Evolutionary conservation across 805 yeast genomes (phyloP).

Genomic region (Candida montana): DNA sequence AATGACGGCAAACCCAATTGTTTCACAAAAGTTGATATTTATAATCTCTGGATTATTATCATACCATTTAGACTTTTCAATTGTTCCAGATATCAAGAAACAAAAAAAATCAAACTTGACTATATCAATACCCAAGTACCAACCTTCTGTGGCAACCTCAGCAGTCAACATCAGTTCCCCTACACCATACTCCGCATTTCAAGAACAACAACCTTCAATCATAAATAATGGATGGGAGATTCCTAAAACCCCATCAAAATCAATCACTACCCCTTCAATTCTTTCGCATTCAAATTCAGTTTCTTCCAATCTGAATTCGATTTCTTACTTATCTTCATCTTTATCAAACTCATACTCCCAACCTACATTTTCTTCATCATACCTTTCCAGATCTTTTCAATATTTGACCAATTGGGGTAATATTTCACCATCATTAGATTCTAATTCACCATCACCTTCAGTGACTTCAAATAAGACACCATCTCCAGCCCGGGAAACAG

Average conservation of each 20-base stretch:
- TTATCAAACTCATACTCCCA: constrained; percentile 28
- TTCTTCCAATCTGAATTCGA: constrained; percentile 30
- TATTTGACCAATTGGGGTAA: constrained; percentile 21
- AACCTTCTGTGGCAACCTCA: constrained; percentile 2
- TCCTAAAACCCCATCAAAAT: constrained; percentile 27
- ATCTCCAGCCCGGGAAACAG: constrained; percentile 34
- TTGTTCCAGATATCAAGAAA: not conserved
- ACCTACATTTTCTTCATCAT: constrained; percentile 19
- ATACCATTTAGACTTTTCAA: constrained; percentile 22
- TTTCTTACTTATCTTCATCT: constrained; percentile 34
- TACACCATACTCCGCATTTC: constrained; percentile 2
- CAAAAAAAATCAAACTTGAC: not conserved
- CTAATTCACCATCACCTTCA: constrained; percentile 23
- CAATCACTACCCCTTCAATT: constrained; percentile 26
- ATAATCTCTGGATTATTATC: constrained; percentile 48
- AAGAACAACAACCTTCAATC: constrained; percentile 22
- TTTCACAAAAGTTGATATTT: constrained; percentile 53
- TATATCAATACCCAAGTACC: constrained; percentile 3
- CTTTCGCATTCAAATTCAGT: constrained; percentile 29
- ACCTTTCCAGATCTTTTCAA: constrained; percentile 29
- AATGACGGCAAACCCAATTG: constrained; percentile 55
- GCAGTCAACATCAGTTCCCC: not conserved
- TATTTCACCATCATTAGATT: constrained; percentile 18
- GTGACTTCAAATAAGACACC: constrained; percentile 25
- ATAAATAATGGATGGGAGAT: constrained; percentile 37